phyloP scores from a whole-genome alignment of 2,329 filamentous ascomycete species.

The Diaporthe sp. region DNA sequence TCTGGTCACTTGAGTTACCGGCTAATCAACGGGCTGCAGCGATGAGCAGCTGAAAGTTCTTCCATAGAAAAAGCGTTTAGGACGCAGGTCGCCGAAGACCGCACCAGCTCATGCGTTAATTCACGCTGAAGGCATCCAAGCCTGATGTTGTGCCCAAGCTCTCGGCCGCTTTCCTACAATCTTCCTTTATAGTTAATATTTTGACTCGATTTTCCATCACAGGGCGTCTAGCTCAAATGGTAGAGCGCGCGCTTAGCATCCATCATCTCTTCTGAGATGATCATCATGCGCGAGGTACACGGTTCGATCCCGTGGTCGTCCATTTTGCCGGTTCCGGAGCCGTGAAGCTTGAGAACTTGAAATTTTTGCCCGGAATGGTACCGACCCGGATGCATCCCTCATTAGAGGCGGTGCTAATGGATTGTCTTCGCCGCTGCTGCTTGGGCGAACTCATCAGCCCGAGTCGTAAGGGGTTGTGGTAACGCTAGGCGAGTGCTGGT shows the following conservation, averaged over 20 bases:
- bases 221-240: constrained; percentile 39
- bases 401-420: too few relatives aligned
- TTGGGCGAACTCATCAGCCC: neutral
- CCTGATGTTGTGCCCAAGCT: neutral
- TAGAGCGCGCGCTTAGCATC: constrained; percentile 38
- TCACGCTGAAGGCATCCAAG: too few relatives aligned
- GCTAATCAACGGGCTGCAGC: neutral
- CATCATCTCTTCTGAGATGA: neutral
- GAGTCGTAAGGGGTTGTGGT: neutral
- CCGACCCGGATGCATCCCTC: neutral
- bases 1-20: neutral
- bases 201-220: neutral
- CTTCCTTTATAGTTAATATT: neutral
- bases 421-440: neutral
- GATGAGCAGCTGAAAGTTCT: too few relatives aligned
- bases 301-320: constrained; percentile 39
- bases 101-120: neutral
- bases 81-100: neutral
- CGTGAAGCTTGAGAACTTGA: neutral
- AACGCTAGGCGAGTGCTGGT: neutral
- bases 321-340: neutral
- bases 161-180: neutral
- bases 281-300: constrained; percentile 33
- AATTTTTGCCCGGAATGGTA: neutral
- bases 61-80: neutral